Evolutionary conservation across 1,284 basidiomycete genomes (phyloP).

Genomic region (Gomphus sp.): DNA sequence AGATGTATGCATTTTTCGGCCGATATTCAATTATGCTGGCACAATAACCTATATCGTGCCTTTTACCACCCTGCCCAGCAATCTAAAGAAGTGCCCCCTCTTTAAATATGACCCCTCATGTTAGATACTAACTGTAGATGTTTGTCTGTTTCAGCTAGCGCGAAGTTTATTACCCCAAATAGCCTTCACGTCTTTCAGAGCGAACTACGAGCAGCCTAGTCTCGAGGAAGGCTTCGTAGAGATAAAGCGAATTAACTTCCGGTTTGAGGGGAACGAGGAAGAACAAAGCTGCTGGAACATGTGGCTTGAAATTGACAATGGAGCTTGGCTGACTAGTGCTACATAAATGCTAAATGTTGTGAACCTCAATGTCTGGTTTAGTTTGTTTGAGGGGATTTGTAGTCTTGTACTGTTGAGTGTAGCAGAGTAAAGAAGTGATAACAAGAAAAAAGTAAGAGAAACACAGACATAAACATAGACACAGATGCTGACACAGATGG

Average conservation of each 20-base stretch:
- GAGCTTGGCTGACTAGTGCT: neutral
- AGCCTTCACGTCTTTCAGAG: slow-evolving; percentile 54
- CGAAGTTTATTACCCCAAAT: slow-evolving; percentile 55
- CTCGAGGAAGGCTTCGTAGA: slow-evolving; percentile 67
- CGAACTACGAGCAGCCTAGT: slow-evolving; percentile 58
- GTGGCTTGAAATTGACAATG: slow-evolving; percentile 36
- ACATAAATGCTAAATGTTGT: neutral
- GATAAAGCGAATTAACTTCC: slow-evolving; percentile 69
- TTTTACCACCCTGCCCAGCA: slow-evolving; percentile 22
- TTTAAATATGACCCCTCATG: neutral
- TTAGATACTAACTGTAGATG: neutral
- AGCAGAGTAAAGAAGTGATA: no score
- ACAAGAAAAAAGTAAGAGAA: no score
- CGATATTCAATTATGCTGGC: slow-evolving; percentile 72
- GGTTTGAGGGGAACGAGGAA: slow-evolving; percentile 66
- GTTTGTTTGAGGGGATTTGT: neutral
- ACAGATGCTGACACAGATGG: no score
- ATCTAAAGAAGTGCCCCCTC: slow-evolving; percentile 1
- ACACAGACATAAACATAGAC: no score
- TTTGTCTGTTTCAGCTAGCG: slow-evolving; percentile 24
- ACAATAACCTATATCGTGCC: slow-evolving; percentile 84
- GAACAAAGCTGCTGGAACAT: slow-evolving; percentile 66
- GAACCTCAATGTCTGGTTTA: neutral
- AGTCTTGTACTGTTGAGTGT: neutral
- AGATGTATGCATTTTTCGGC: slow-evolving; percentile 72